A percentile compares a stretch with the other conserved stretches of the same genome.
Conservation (phyloP, 331 rosid genomes). For the Quercus phellos region DNA sequence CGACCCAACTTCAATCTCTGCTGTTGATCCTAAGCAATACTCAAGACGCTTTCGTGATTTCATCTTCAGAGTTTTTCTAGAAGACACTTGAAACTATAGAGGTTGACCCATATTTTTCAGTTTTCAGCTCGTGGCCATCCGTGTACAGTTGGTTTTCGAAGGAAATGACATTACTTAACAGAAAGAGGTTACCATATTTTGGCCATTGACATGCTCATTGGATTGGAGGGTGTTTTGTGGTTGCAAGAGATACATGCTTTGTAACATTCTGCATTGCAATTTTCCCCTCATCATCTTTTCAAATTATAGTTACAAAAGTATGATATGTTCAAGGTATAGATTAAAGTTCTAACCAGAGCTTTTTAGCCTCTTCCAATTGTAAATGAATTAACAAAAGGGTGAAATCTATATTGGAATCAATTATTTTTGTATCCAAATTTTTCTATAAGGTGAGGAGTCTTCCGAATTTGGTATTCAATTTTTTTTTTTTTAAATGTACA, state of each 20-base stretch:
- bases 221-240: slow-evolving; percentile 30
- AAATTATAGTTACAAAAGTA: slow-evolving; percentile 37
- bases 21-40: slow-evolving; percentile 96
- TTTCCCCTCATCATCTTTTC: slow-evolving; percentile 18
- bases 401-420: slow-evolving; percentile 26
- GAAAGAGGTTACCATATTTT: slow-evolving; percentile 20
- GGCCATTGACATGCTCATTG: slow-evolving; percentile 24
- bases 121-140: slow-evolving; percentile 29
- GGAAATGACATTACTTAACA: slow-evolving; percentile 33
- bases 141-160: slow-evolving; percentile 34
- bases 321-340: slow-evolving; percentile 46
- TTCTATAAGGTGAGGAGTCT: slow-evolving; percentile 21
- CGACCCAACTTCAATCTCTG: slow-evolving; percentile 83
- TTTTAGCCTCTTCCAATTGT: slow-evolving; percentile 49
- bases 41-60: slow-evolving; percentile 92
- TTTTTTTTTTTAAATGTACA: slow-evolving; percentile 30
- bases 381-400: slow-evolving; percentile 47
- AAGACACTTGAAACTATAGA: slow-evolving; percentile 46
- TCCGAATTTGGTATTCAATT: slow-evolving; percentile 17
- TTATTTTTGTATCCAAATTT: slow-evolving; percentile 27
- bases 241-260: slow-evolving; percentile 32
- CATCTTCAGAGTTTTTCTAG: slow-evolving; percentile 81
- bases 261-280: slow-evolving; percentile 29
- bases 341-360: slow-evolving; percentile 34
- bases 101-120: slow-evolving; percentile 30